Conservation (phyloP, 768 basidiomycete species). For the Mycena amicta region DNA sequence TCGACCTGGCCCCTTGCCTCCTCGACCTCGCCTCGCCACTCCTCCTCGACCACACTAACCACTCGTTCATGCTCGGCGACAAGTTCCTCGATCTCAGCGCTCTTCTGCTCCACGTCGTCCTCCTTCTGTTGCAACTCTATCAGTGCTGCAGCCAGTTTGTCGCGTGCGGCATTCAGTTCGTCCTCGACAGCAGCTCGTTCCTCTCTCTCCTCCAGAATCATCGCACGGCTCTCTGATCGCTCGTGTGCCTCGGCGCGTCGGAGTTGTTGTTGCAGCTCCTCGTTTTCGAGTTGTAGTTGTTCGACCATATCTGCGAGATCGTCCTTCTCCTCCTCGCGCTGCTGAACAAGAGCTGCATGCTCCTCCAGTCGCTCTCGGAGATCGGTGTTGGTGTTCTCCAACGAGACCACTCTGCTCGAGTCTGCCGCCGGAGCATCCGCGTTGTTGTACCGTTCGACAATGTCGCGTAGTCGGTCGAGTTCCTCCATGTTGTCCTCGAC, state of each 20-base stretch:
- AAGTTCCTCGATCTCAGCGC: constrained; percentile 76
- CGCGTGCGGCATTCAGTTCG: constrained; percentile 69
- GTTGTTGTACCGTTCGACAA: constrained; percentile 60
- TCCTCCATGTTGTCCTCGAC: constrained; percentile 86
- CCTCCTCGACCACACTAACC: constrained; percentile 73
- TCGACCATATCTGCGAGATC: constrained; percentile 70
- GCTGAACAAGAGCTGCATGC: constrained; percentile 54
- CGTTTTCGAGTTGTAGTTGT: constrained; percentile 63
- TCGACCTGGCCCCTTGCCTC: constrained; percentile 79
- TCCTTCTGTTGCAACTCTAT: constrained; percentile 88
- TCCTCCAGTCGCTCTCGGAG: constrained; percentile 61
- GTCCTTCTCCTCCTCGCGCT: constrained; percentile 72
- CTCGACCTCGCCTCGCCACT: constrained; percentile 88
- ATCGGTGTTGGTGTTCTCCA: constrained; percentile 66
- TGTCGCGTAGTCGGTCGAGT: constrained; percentile 70
- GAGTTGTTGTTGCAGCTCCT: constrained; percentile 62
- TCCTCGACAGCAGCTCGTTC: constrained; percentile 81
- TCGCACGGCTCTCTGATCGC: constrained; percentile 72
- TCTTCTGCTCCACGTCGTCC: constrained; percentile 82
- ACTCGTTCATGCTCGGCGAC: constrained; percentile 74
- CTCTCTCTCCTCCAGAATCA: constrained; percentile 70
- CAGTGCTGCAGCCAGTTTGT: constrained; percentile 76
- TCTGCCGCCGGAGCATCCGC: constrained; percentile 16
- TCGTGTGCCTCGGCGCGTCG: constrained; percentile 63
- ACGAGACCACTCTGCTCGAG: constrained; percentile 46